Conservation (phyloP, 495 filamentous ascomycete genomes). For the Penicillium longicatenatum region DNA sequence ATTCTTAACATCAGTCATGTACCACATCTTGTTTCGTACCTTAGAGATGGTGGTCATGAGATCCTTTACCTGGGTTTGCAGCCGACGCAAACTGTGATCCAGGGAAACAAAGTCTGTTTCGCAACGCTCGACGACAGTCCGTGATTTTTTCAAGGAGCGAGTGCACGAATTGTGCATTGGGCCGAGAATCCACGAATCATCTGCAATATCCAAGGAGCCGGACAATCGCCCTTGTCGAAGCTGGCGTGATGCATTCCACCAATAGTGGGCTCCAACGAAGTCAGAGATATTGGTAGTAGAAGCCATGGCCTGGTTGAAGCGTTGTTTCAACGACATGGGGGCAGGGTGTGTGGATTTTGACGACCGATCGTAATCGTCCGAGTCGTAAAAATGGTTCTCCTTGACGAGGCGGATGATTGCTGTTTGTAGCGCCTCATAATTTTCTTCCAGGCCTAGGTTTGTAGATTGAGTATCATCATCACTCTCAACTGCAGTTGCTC, state of each 20-base stretch:
- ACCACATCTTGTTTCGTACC: constrained; percentile 95
- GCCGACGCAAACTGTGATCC: constrained; percentile 36
- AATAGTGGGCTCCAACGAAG: constrained; percentile 52
- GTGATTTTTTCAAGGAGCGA: constrained; percentile 38
- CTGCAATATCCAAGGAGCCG: constrained; percentile 17
- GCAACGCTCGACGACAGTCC: constrained; percentile 44
- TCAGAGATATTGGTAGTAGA: constrained; percentile 42
- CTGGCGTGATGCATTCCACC: constrained; percentile 50
- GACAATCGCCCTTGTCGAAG: constrained; percentile 32
- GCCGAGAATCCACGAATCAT: constrained; percentile 47
- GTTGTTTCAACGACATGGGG: constrained; percentile 35
- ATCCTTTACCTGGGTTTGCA: constrained; percentile 40
- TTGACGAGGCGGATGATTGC: constrained; percentile 80
- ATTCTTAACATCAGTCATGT: constrained; percentile 92
- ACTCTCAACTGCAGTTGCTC: constrained; percentile 17
- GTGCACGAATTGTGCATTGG: constrained; percentile 42
- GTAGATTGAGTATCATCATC: constrained; percentile 64
- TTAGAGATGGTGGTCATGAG: constrained; percentile 39
- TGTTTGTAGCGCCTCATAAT: constrained; percentile 80
- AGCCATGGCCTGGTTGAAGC: constrained; percentile 44
- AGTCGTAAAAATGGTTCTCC: constrained; percentile 65
- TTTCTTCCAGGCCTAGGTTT: constrained; percentile 70
- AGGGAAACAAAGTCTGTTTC: constrained; percentile 43
- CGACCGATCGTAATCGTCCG: constrained; percentile 18
- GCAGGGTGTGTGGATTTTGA: background rate